Evolutionary conservation across 2,329 filamentous ascomycete genomes (phyloP), one percentile per base, ranked within the genome.

Genomic region (Diaporthe australafricana): DNA sequence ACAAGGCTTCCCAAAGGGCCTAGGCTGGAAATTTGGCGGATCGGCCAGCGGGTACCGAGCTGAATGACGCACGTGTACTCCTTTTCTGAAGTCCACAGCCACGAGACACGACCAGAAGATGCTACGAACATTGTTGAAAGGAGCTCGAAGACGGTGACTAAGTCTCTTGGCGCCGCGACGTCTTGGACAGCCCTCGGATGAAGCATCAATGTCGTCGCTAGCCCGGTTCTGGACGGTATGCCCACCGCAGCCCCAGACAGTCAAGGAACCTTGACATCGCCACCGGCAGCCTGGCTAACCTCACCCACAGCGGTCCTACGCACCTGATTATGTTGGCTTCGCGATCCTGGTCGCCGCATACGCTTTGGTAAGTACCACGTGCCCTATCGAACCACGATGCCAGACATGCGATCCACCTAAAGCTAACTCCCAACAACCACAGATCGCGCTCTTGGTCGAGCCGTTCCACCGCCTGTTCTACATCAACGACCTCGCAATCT

Each of bases 381-480:
- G 80, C 68, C 77, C 80, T 55, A 82, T 57, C 38, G 40, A 25
- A 57, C 38, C 45, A 9, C 17, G 17, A 11, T 57, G 11, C 32
- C 42, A 62, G 20, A 56, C 57, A 38, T 14, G 11, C n/a, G 9
- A 57, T 38, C 20, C 27, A 32, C 22, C 52, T n/a, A 35, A 12
- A n/a, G 52, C 48, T 52, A 55, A 30, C 17, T 35, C 22, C 20
- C 60, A 3, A 42, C 55, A 75, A 11, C 78, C 75, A 11, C 79
- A 94, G 88, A 86, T 94, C 53, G 87, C 90, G 81, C 84, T 93
- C 77, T 86, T 93, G 75, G 88, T 94, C 77, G 91, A 92, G 73
- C 96, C 96, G 0, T 98, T 98, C 80, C 95, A 98, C 81, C 94
- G 94, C 83, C 93, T 98, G 90, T 98, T 99, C 84, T 93, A 90